Evolutionary conservation across 2,329 filamentous ascomycete species (phyloP), one percentile per base, ranked within the genome.

Genomic region (Ascosphaera apis): DNA sequence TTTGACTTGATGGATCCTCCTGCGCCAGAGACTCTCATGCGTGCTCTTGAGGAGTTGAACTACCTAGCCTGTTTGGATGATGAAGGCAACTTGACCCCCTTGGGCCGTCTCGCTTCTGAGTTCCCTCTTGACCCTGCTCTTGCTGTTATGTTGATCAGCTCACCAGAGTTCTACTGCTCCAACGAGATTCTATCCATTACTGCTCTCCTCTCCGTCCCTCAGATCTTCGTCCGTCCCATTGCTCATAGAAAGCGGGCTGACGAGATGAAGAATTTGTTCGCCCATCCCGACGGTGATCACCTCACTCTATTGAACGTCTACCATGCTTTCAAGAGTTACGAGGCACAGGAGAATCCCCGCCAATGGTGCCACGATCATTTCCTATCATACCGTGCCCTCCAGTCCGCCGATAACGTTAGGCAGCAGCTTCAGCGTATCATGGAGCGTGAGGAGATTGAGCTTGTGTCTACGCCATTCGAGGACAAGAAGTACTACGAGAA

Each of bases 1-100:
- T 98, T 98, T 51, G 91, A 98, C 53, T 67, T 98, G 34, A 95
- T 98, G 86, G 88, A 98, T 48, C 88, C 88, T 16, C 88, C 88
- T 0, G 86, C 91, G 1, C 91, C 88, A 0, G 91, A 98, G 60
- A 98, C 91, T 7, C 75, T 98, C 56, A 98, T 98, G 86, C 74
- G 91, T 45, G 88, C 88, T 2, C 63, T 98, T 15, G 88, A 98
- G 55, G 88, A 98, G 60, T 72, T 98, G 38, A 98, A 98, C 57
- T 98, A 93, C 53, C 68, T 98, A 12, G 83, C 86, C 11, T 95
- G 88, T 55, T 69, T 98, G 4, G 84, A 98, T 49, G 88, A 98
- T 47, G 86, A 98, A 45, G 88, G 88, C 47, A 80, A 93, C 49
- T 68, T 98, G 40, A 98, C 88, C 1, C 61, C 68, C 3, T 67